These are phyloP conservation scores for Funneliformis mosseae DNA, from an alignment of 192 early-diverging fungal genomes.

Conservation along the genomic window DNA sequence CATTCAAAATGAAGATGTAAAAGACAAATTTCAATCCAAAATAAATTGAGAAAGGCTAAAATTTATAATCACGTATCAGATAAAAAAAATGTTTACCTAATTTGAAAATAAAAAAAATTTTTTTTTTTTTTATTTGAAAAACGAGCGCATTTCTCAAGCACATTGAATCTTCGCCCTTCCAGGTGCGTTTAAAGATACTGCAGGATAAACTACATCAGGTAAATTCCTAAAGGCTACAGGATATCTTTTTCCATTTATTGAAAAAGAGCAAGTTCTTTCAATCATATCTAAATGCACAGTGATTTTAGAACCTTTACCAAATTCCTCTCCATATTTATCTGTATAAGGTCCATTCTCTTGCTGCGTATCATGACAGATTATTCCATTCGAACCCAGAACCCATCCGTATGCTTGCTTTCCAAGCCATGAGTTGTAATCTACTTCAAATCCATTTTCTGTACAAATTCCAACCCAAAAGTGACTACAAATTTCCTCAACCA, in stretches of 20 bases:
- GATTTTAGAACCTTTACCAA: background rate
- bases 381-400: background rate
- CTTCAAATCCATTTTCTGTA: background rate
- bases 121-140: too few species aligned
- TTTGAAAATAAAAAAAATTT: too few species aligned
- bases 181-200: background rate
- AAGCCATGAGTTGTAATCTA: conserved; percentile 10
- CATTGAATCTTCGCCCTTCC: conserved; percentile 6
- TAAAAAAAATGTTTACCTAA: too few species aligned
- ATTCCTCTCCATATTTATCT: background rate
- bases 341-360: background rate
- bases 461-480: conserved; percentile 3
- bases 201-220: conserved; percentile 27
- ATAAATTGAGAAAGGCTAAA: too few species aligned
- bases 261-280: conserved; percentile 17
- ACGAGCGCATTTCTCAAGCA: background rate
- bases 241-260: background rate
- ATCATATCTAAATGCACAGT: conserved; percentile 29
- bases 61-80: too few species aligned
- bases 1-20: too few species aligned
- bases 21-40: too few species aligned
- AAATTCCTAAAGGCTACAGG: conserved; percentile 6
- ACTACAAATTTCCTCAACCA: conserved; percentile 1
- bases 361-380: background rate
- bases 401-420: background rate